These are phyloP conservation scores for Nemania bipapillata DNA, from an alignment of 2,329 filamentous ascomycete species.

Conservation along the genomic window DNA sequence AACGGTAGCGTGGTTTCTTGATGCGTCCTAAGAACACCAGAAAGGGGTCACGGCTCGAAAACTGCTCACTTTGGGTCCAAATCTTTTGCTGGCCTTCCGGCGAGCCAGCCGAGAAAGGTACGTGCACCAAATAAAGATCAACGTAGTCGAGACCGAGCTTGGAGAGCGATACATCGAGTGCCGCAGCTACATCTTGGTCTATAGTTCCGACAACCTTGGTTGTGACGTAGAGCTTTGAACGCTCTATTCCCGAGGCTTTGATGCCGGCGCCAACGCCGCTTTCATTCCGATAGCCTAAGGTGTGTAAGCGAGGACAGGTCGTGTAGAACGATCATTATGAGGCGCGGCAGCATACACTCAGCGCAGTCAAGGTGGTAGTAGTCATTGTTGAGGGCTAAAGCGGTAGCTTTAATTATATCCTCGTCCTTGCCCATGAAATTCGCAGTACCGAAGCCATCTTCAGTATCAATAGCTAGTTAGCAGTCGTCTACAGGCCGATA, in stretches of 20 bases:
- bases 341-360: slow-evolving; percentile 63
- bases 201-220: slow-evolving; percentile 64
- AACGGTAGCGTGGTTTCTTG: neutral
- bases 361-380: slow-evolving; percentile 80
- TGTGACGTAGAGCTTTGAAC: slow-evolving; percentile 75
- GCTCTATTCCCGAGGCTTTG: slow-evolving; percentile 71
- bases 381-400: slow-evolving; percentile 72
- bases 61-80: slow-evolving; percentile 60
- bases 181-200: slow-evolving; percentile 57
- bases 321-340: neutral
- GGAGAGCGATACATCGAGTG: slow-evolving; percentile 69
- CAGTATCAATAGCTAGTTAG: slow-evolving; percentile 45
- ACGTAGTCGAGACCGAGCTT: slow-evolving; percentile 76
- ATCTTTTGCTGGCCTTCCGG: slow-evolving; percentile 64
- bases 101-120: slow-evolving; percentile 67
- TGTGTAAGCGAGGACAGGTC: neutral
- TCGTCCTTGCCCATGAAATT: slow-evolving; percentile 70
- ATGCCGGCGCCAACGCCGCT: slow-evolving; percentile 77
- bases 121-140: slow-evolving; percentile 75
- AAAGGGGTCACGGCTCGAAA: neutral
- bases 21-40: neutral
- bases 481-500: neutral
- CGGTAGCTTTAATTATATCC: slow-evolving; percentile 60
- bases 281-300: slow-evolving; percentile 71
- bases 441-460: slow-evolving; percentile 78